Percentiles rank a stretch among this genome's conserved stretches.
Evolutionary conservation across 1,284 basidiomycete genomes (phyloP).

Genomic region (Cryptococcus depauperatus): DNA sequence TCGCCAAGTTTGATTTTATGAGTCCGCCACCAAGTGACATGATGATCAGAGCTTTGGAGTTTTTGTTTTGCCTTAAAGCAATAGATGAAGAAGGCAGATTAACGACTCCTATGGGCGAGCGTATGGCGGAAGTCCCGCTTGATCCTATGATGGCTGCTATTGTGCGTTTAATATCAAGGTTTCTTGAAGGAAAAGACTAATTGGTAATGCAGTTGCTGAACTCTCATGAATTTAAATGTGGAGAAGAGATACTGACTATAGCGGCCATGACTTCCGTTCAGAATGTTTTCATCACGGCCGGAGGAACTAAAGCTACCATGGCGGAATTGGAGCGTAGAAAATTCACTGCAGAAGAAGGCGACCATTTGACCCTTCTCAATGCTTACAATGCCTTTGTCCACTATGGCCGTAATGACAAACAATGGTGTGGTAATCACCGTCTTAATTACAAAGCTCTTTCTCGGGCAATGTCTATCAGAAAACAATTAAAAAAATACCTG

Average conservation of each 20-base stretch:
- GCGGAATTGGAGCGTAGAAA: slow-evolving; percentile 85
- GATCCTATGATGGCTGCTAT: slow-evolving; percentile 54
- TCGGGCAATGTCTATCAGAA: slow-evolving; percentile 80
- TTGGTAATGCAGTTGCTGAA: slow-evolving; percentile 63
- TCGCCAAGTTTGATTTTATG: slow-evolving; percentile 80
- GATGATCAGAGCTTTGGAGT: slow-evolving; percentile 72
- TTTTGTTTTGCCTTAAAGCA: slow-evolving; percentile 47
- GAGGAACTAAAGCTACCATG: slow-evolving; percentile 67
- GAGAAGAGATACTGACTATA: slow-evolving; percentile 88
- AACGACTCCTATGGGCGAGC: slow-evolving; percentile 48
- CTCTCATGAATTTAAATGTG: slow-evolving; percentile 74
- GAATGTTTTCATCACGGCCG: slow-evolving; percentile 77
- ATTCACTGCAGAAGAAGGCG: slow-evolving; percentile 96
- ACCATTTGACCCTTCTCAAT: slow-evolving; percentile 84
- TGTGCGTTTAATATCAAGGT: slow-evolving; percentile 32
- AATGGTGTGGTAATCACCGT: slow-evolving; percentile 88
- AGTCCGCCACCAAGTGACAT: slow-evolving; percentile 79
- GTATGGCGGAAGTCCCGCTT: slow-evolving; percentile 53
- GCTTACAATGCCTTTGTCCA: slow-evolving; percentile 85
- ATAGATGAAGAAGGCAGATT: slow-evolving; percentile 49
- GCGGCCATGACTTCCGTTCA: slow-evolving; percentile 90
- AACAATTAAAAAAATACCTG: slow-evolving; percentile 88
- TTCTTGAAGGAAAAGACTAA: not conserved
- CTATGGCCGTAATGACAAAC: slow-evolving; percentile 66
- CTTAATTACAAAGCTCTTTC: slow-evolving; percentile 88